Evolutionary conservation across 2,329 filamentous ascomycete genomes (phyloP).

Genomic region (Xylariaceae sp.): DNA sequence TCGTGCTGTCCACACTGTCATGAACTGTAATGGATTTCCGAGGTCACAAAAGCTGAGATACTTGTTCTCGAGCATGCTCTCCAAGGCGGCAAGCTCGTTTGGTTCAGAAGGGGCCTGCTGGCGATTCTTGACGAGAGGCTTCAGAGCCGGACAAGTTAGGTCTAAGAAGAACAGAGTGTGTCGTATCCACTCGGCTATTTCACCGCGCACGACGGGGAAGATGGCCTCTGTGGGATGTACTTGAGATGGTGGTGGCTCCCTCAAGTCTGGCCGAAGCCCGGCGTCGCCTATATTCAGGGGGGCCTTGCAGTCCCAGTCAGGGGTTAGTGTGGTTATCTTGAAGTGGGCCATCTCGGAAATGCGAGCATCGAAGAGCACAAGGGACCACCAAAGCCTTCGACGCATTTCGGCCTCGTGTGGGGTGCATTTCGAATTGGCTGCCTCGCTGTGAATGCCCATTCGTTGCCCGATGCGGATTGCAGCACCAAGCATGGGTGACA

Average conservation of each 20-base stretch:
- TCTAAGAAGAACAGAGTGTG: conserved; percentile 44
- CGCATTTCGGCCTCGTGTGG: conserved; percentile 64
- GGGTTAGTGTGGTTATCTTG: conserved; percentile 38
- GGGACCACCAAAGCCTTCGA: conserved; percentile 66
- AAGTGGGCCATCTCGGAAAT: conserved; percentile 57
- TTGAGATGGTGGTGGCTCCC: conserved; percentile 38
- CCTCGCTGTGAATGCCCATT: conserved; percentile 61
- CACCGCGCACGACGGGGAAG: conserved; percentile 48
- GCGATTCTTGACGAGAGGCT: conserved; percentile 19
- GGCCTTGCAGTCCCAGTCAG: conserved; percentile 50
- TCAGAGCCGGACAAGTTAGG: conserved; percentile 42
- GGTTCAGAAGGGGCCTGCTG: background rate
- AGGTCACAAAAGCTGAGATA: conserved; percentile 51
- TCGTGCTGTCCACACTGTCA: conserved; percentile 48
- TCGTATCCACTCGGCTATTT: conserved; percentile 48
- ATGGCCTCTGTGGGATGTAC: conserved; percentile 48
- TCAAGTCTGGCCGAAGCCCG: conserved; percentile 51
- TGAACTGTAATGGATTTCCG: conserved; percentile 48
- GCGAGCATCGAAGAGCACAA: conserved; percentile 62
- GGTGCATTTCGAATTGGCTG: conserved; percentile 32
- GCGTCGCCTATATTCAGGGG: conserved; percentile 54
- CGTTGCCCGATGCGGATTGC: conserved; percentile 63
- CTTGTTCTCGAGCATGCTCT: conserved; percentile 50
- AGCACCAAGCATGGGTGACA: conserved; percentile 58
- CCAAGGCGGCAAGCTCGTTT: conserved; percentile 43